Evolutionary conservation across 768 basidiomycete species (phyloP), one percentile per base, ranked within the genome.

Genomic region (Phaeolepiota aurea): DNA sequence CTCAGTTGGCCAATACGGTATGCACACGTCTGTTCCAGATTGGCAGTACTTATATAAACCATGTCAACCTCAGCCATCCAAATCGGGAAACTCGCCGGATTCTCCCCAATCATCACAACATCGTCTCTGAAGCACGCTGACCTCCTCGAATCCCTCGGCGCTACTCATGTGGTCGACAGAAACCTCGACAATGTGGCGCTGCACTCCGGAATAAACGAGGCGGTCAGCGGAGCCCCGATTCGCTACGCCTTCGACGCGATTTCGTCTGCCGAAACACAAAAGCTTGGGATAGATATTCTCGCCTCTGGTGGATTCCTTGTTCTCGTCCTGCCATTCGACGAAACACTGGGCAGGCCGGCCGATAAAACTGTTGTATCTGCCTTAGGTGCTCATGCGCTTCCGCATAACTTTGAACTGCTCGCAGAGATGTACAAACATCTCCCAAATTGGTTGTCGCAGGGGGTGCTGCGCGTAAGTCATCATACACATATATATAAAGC

Each of bases 1-100:
- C 32, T 72, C 70, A 28, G 68, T 74, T 2, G 74, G 74, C 28
- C 71, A 74, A 61, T 67, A 58, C 20, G 68, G 74, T 69, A 54
- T 47, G 62, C 47, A 20, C 18, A 18, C 23, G 48, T 41, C 20
- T 25, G 9, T 19, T 7, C n/a, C 18, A 20, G n/a, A 33, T 14
- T 28, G 1, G n/a, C 5, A 2, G 25, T 7, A n/a, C 25, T 15
- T 30, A 30, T 11, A 13, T 19, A 32, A 10, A 41, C 7, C 20
- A n/a, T 10, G 14, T 58, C 60, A 3, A 68, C 64, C 40, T 57
- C 43, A 59, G 58, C 44, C 4, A 51, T 59, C 20, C 70, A 72
- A 48, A 54, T 69, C 12, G 68, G 69, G 1, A 59, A 48, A 22
- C 41, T 61, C 21, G 58, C 64, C 2, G 68, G 65, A 1, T 69